Conservation (phyloP, 306 rosid genomes). For the Astragalus glycyphyllos region DNA sequence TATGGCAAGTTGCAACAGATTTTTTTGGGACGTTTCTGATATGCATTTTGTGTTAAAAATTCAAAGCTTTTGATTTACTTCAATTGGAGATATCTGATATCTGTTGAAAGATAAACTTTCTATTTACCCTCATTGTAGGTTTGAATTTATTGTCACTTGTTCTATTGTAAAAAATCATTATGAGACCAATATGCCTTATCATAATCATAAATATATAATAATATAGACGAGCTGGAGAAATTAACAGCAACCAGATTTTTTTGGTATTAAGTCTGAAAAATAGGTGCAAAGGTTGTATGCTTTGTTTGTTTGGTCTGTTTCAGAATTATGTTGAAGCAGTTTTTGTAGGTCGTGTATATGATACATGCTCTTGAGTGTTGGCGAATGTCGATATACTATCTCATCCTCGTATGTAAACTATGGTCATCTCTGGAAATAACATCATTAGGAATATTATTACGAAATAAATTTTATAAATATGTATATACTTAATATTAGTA, state of each 20-base stretch:
- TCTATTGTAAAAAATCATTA: background rate
- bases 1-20: background rate
- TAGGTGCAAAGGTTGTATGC: background rate
- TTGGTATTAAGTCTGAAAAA: background rate
- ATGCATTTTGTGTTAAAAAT: background rate
- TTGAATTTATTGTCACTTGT: slow-evolving; percentile 19
- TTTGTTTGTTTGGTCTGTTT: slow-evolving; percentile 6
- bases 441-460: background rate
- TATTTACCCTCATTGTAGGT: slow-evolving; percentile 3
- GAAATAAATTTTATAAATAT: too few relatives aligned
- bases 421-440: background rate
- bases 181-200: background rate
- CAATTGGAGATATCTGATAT: slow-evolving; percentile 3
- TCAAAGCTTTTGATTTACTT: background rate
- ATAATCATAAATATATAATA: slow-evolving; percentile 1
- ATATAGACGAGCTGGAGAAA: slow-evolving; percentile 6
- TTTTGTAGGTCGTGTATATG: slow-evolving; percentile 5
- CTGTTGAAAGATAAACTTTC: background rate
- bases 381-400: background rate
- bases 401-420: background rate
- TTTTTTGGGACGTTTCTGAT: background rate
- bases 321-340: slow-evolving; percentile 2
- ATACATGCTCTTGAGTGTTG: background rate
- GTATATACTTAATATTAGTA: too few relatives aligned
- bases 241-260: background rate